A percentile compares a stretch with the other conserved stretches of the same genome.
These are phyloP conservation scores for Pseudocercospora cruenta DNA, from an alignment of 2,329 filamentous ascomycete genomes.

Conservation along the genomic window DNA sequence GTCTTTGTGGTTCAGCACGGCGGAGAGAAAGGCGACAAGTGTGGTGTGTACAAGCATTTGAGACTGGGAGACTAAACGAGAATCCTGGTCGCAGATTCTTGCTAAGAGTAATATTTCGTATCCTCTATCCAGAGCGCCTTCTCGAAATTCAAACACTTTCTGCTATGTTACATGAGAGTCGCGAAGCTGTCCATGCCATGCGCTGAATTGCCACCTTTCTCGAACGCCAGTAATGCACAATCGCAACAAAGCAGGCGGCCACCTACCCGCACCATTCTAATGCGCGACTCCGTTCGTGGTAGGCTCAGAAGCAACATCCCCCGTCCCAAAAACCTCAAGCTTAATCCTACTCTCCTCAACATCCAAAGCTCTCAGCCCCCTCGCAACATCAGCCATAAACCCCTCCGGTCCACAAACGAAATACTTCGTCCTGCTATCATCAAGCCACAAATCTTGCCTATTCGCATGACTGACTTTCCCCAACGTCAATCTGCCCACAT, in stretches of 20 bases:
- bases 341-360: constrained; percentile 47
- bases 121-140: too few relatives aligned
- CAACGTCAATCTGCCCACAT: constrained; percentile 52
- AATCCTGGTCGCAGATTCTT: neutral
- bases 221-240: neutral
- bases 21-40: too few relatives aligned
- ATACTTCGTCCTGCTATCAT: constrained; percentile 62
- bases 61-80: neutral
- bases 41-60: too few relatives aligned
- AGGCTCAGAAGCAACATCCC: constrained; percentile 8
- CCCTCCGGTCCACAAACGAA: constrained; percentile 71
- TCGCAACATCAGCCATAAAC: constrained; percentile 69
- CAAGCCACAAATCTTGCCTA: constrained; percentile 59
- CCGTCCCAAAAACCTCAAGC: constrained; percentile 32
- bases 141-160: neutral
- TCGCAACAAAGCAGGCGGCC: too few relatives aligned
- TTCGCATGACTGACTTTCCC: constrained; percentile 58
- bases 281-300: neutral
- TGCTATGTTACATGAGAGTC: neutral
- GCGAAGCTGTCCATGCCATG: neutral
- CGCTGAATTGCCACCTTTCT: neutral
- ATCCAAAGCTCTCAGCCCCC: constrained; percentile 58
- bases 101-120: too few relatives aligned
- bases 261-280: neutral
- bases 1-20: neutral